Base-by-base conservation (phyloP, 2,329 filamentous ascomycete genomes). In the Exophiala lecanii-corni region DNA sequence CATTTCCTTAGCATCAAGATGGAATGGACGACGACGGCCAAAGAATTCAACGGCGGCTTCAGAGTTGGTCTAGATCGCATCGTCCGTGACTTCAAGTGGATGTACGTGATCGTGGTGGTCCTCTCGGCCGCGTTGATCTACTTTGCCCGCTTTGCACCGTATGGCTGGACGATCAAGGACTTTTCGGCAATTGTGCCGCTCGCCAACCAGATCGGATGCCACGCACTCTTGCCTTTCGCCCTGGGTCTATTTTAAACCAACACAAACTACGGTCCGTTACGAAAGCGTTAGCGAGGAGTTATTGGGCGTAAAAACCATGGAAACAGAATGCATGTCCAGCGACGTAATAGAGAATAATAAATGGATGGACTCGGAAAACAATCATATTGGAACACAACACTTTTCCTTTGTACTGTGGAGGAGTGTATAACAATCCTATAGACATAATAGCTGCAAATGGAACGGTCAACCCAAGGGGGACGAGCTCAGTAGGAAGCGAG, bases 1-100 rank as follows among this genome's bases (percentile, higher is more conserved):
- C 88, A 94, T 70, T 87, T 92, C 78, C 86, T 92, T 60, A 81
- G 86, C 67, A 80, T 92, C 60, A 76, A 57, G 65, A 91, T 92
- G 82, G 79, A 78, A 2, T 94, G 87, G 87, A 86, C 86, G 38
- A 81, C 86, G 1, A 94, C 88, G 0, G 78, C 81, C 26, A 94
- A 94, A 67, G 43, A 63, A 58, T 81, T 84, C 59, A 82, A 83
- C 21, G 85, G 87, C 63, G 94, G 94, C 67, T 91, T 89, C 67
- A 84, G 86, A 49, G 87, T 92, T 60, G 78, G 89, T 15, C 83
- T 84, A 23, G 85, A 84, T 60, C 84, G 94, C 31, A 62, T 91
- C 38, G 23, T 26, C 23, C 83, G 81, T 65, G 81, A 79, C 63
- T 91, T 91, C 74, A 89, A 84, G 69, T 86, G 62, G 36, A 61